Conservation (phyloP, 2,329 filamentous ascomycete genomes). For the Xylaria sp. region DNA sequence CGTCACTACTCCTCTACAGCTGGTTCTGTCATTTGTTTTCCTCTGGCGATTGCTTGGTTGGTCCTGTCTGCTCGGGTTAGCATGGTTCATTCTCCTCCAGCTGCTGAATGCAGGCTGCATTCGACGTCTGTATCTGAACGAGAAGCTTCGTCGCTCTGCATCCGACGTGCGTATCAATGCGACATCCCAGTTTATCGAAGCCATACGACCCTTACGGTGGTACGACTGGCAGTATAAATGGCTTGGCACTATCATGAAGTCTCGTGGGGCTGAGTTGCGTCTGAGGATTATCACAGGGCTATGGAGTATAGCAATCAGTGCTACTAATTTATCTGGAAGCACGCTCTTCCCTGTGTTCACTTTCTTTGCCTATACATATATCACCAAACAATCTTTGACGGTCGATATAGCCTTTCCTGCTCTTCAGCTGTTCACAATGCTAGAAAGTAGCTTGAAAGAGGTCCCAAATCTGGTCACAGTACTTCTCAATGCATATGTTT, state of each 20-base stretch:
- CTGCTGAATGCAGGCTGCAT: constrained; percentile 75
- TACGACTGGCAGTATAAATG: constrained; percentile 85
- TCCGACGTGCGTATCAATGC: constrained; percentile 84
- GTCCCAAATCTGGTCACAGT: constrained; percentile 80
- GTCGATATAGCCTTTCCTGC: constrained; percentile 90
- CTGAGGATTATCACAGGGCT: constrained; percentile 72
- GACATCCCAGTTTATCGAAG: constrained; percentile 87
- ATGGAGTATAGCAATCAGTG: constrained; percentile 70
- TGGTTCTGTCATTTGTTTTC: constrained; percentile 78
- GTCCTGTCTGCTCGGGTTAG: constrained; percentile 78
- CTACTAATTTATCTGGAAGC: constrained; percentile 77
- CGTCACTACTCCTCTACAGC: constrained; percentile 78
- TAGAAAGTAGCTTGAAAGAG: constrained; percentile 78
- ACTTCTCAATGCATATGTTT: constrained; percentile 83
- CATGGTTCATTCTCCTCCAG: constrained; percentile 76
- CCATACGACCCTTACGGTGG: constrained; percentile 82
- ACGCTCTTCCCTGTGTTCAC: constrained; percentile 82
- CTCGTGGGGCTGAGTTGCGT: constrained; percentile 74
- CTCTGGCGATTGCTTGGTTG: constrained; percentile 84
- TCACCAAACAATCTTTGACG: constrained; percentile 74
- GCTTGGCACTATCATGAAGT: constrained; percentile 75
- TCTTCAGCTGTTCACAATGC: constrained; percentile 79
- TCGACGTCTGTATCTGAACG: constrained; percentile 72
- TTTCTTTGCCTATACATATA: constrained; percentile 82
- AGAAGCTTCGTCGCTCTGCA: constrained; percentile 75